These are phyloP conservation scores for Ambrosia hybrid DNA, from an alignment of 140 eudicot genomes.

Conservation along the genomic window DNA sequence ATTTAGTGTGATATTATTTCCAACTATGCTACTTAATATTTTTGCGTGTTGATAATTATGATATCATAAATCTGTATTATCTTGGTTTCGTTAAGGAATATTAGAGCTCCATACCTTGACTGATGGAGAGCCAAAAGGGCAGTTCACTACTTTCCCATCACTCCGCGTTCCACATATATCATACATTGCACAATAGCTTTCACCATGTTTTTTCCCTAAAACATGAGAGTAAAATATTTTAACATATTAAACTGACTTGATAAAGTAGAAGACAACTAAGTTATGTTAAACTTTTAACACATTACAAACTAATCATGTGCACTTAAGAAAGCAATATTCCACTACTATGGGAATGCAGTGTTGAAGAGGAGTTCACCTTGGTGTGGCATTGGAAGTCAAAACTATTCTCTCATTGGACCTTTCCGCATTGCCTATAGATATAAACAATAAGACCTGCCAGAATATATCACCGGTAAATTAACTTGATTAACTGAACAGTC, in stretches of 20 bases:
- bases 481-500: conserved; percentile 1
- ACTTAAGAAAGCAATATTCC: neutral
- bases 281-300: neutral
- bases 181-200: conserved; percentile 86
- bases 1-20: neutral
- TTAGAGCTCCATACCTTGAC: conserved; percentile 54
- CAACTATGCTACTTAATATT: neutral
- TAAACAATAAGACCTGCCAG: conserved; percentile 52
- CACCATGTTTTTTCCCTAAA: conserved; percentile 61
- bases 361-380: conserved; percentile 35
- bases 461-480: neutral
- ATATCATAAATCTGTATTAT: neutral
- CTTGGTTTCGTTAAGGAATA: neutral
- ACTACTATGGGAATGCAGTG: too few species aligned
- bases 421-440: conserved; percentile 42
- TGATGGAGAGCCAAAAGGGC: conserved; percentile 79
- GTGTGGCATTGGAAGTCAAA: conserved; percentile 45
- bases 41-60: neutral
- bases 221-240: neutral
- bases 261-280: neutral
- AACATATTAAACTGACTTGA: too few species aligned
- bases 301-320: conserved; percentile 11
- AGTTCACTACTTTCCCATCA: conserved; percentile 88
- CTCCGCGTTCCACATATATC: conserved; percentile 94
- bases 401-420: conserved; percentile 44